Base-by-base conservation (phyloP, 306 rosid genomes). In the Abrus precatorius region DNA sequence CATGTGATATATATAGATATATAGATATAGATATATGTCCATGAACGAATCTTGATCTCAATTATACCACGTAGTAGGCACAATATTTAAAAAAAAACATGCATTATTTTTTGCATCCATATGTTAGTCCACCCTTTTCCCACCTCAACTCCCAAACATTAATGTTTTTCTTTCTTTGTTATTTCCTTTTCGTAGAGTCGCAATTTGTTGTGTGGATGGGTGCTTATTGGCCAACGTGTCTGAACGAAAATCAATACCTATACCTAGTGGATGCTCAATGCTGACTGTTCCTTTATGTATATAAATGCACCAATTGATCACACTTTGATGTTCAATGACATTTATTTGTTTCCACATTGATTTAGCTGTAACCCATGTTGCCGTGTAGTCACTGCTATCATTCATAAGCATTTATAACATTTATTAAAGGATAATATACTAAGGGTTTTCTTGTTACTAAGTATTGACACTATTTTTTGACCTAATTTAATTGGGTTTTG, bases 221-320 rank as follows among this genome's bases (percentile, higher is more conserved):
- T 40, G 5, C 7, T 13, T 13, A 43, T 43, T 20, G 32, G 41
- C 60, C 32, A 28, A 64, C 13, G 7, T 36, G 32, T 70, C 72
- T 80, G 78, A 72, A 71, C 65, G 3, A 72, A 72, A 62, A 38
- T 63, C 11, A 80, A 38, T 28, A 10, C 79, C 74, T 40, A 44
- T 6, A 69, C 76, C 53, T 13, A 68, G 48, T 29, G 68, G 38
- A 67, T 66, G 36, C 52, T 50, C 29, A 28, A 41, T 11, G 63
- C 43, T 49, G n/a, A 63, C 52, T 64, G 20, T 20, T 20, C 20
- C 20, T 20, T 20, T 20, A 20, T 20, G 20, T 20, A 20, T 20
- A 20, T 20, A 20, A 20, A 20, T 20, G 20, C 20, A 20, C 20
- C 20, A 20, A 20, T 20, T 20, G 20, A 20, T 20, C 20, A 20